Evolutionary conservation across 208 protist genomes (phyloP).

Genomic region (Angomonas ambiguus): DNA sequence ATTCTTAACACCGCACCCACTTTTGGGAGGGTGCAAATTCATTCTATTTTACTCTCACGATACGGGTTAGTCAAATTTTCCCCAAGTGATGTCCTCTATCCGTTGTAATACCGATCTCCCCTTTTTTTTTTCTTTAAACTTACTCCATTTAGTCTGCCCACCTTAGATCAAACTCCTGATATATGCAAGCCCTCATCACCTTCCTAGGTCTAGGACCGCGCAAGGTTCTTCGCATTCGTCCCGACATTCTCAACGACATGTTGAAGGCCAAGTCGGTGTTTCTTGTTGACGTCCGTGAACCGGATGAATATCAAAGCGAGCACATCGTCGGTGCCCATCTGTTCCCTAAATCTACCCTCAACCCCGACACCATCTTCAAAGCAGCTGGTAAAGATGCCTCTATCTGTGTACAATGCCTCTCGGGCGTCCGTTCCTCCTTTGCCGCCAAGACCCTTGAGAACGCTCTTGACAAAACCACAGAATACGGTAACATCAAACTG

Average conservation of each 20-base stretch:
- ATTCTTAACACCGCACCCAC: too few species aligned
- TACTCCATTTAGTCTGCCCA: not conserved
- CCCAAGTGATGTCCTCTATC: too few species aligned
- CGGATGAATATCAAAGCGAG: constrained; percentile 34
- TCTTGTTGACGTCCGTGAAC: constrained; percentile 41
- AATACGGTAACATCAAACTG: constrained; percentile 21
- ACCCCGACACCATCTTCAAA: constrained; percentile 23
- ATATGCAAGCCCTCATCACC: not conserved
- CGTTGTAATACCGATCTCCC: too few species aligned
- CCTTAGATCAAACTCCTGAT: not conserved
- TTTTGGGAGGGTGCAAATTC: too few species aligned
- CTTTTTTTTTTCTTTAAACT: constrained; percentile 1
- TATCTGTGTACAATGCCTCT: constrained; percentile 35
- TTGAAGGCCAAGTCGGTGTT: constrained; percentile 23
- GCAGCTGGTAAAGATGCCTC: constrained; percentile 15
- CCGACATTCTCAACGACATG: constrained; percentile 12
- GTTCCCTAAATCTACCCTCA: constrained; percentile 24
- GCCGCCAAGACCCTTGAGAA: constrained; percentile 12
- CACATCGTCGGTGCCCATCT: constrained; percentile 32
- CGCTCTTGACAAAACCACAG: constrained; percentile 12
- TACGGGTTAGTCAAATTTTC: too few species aligned
- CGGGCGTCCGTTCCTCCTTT: constrained; percentile 29
- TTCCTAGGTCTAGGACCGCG: not conserved
- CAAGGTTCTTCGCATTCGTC: not conserved
- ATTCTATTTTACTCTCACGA: not conserved